Conservation (phyloP, 768 basidiomycete species). For the Boletus sensibilis region DNA sequence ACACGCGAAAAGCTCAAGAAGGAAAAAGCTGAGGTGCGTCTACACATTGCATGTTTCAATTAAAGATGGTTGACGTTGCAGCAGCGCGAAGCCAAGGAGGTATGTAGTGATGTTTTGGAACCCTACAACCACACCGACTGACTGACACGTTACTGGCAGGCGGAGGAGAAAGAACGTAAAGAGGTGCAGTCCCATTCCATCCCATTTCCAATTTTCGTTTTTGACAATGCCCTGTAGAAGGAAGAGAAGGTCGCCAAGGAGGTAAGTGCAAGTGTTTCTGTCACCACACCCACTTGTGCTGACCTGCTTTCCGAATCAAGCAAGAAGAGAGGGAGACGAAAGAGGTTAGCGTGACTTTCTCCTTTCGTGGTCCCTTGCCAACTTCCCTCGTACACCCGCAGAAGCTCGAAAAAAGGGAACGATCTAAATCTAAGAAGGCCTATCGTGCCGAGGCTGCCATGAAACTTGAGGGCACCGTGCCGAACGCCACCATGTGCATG, state of each 20-base stretch:
- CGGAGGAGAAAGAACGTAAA: conserved; percentile 63
- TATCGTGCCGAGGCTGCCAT: conserved; percentile 35
- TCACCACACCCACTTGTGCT: conserved; percentile 13
- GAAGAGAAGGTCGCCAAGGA: conserved; percentile 58
- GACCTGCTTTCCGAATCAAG: conserved; percentile 28
- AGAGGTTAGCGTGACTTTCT: conserved; percentile 35
- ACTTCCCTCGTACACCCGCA: conserved; percentile 18
- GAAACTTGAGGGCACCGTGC: conserved; percentile 22
- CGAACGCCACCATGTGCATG: conserved; percentile 8
- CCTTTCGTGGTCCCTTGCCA: neutral
- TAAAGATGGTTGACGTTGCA: conserved; percentile 4
- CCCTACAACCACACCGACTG: neutral
- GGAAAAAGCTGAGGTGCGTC: conserved; percentile 60
- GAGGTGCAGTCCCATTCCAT: conserved; percentile 41
- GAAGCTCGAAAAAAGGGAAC: conserved; percentile 58
- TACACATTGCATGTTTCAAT: neutral
- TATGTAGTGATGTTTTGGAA: conserved; percentile 20
- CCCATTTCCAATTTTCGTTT: neutral
- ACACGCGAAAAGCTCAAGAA: conserved; percentile 82
- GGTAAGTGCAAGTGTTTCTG: conserved; percentile 35
- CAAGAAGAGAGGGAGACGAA: conserved; percentile 46
- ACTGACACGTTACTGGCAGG: conserved; percentile 28
- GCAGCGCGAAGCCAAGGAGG: conserved; percentile 77
- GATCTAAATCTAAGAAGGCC: conserved; percentile 54
- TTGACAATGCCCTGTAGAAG: conserved; percentile 31